Percentiles rank a stretch among this genome's conserved stretches.
Conservation (phyloP, 495 filamentous ascomycete genomes). For the Daldinia vernicosa region DNA sequence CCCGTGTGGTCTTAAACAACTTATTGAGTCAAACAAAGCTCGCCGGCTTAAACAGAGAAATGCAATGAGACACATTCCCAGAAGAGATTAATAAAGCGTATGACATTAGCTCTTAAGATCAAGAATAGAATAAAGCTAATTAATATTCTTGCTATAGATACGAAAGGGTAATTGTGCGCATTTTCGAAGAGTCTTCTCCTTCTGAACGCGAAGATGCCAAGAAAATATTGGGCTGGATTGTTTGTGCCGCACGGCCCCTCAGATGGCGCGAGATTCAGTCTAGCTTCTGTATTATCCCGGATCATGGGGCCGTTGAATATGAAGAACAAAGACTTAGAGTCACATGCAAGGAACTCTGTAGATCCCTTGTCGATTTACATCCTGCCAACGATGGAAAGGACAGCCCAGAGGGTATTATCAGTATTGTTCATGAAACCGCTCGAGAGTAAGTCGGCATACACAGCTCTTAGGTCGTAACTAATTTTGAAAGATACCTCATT, state of each 20-base stretch:
- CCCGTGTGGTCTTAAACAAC: neutral
- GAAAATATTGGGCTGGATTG: neutral
- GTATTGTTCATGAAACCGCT: neutral
- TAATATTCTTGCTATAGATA: neutral
- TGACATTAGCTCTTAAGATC: neutral
- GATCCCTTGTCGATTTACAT: neutral
- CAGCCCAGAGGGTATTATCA: neutral
- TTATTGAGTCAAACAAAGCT: neutral
- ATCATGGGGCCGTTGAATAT: neutral
- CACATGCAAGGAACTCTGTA: neutral
- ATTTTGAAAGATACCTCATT: neutral
- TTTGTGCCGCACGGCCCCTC: neutral
- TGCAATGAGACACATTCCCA: neutral
- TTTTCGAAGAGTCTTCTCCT: neutral
- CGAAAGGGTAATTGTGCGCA: neutral
- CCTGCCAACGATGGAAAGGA: neutral
- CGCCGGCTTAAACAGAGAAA: neutral
- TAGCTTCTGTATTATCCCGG: neutral
- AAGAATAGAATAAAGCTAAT: neutral
- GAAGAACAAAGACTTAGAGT: neutral
- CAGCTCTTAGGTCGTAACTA: neutral
- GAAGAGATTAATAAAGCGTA: neutral
- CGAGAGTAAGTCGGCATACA: neutral
- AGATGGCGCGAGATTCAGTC: neutral
- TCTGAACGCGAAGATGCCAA: neutral